Evolutionary conservation across 2,329 filamentous ascomycete genomes (phyloP).

Genomic region (Aspergillus sergii): DNA sequence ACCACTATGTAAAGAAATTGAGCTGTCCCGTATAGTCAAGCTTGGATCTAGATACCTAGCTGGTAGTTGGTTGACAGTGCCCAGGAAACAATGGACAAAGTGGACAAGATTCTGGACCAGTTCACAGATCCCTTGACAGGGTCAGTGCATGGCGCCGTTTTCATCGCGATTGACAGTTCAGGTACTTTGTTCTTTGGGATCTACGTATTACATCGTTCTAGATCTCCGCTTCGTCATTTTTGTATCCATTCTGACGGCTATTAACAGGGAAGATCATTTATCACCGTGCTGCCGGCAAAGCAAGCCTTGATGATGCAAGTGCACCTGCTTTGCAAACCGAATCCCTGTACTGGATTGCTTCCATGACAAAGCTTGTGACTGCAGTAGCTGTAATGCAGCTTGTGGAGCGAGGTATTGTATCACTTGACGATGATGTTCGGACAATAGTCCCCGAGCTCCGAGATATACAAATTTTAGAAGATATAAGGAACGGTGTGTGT

Average conservation of each 20-base stretch:
- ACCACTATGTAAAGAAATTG: not conserved
- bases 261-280: not conserved
- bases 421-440: conserved; percentile 36
- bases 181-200: not conserved
- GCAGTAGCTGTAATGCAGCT: conserved; percentile 48
- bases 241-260: not conserved
- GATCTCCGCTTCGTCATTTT: too few relatives aligned
- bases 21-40: not conserved
- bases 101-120: not conserved
- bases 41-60: not conserved
- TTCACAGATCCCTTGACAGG: not conserved
- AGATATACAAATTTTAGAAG: not conserved
- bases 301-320: not conserved
- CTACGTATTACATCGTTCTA: not conserved
- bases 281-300: not conserved
- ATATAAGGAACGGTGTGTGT: not conserved
- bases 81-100: not conserved
- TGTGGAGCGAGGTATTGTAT: conserved; percentile 42
- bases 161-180: not conserved
- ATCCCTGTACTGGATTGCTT: conserved; percentile 59
- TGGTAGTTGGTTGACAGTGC: too few relatives aligned
- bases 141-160: not conserved
- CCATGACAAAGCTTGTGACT: conserved; percentile 47
- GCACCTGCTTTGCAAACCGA: conserved; percentile 38
- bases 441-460: not conserved